These are phyloP conservation scores for Capsaspora owczarzaki DNA, from an alignment of 78 protist genomes.

Conservation along the genomic window DNA sequence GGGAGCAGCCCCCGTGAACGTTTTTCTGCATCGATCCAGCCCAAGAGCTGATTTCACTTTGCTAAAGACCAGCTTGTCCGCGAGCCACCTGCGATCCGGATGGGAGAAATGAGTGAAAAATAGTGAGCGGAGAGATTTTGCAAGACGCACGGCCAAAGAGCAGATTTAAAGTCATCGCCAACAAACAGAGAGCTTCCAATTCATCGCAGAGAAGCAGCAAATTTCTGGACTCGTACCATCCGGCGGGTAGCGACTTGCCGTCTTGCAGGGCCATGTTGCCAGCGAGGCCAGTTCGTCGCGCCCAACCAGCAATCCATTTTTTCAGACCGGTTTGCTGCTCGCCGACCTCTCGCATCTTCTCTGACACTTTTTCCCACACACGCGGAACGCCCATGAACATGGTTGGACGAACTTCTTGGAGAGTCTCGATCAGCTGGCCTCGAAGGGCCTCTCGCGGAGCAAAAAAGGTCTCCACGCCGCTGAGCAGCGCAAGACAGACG, in stretches of 20 bases:
- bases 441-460: conserved; percentile 59
- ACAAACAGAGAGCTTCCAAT: no score
- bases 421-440: conserved; percentile 39
- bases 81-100: background rate
- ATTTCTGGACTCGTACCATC: no score
- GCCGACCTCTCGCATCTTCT: conserved; percentile 24
- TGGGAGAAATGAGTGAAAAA: no score
- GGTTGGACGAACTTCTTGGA: conserved; percentile 63
- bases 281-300: conserved; percentile 36
- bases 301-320: conserved; percentile 50
- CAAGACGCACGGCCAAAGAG: no score
- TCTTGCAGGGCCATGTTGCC: background rate
- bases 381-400: conserved; percentile 77
- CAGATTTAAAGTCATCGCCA: no score
- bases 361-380: conserved; percentile 81
- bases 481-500: conserved; percentile 38
- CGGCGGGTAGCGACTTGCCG: background rate
- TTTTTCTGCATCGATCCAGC: conserved; percentile 40
- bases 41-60: conserved; percentile 52
- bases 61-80: background rate
- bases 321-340: conserved; percentile 21
- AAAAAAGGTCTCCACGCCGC: conserved; percentile 40
- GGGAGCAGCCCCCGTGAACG: conserved; percentile 76
- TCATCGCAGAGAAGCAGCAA: no score
- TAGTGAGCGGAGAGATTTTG: no score